Evolutionary conservation across 805 yeast species (phyloP), one percentile per base, ranked within the genome.

Genomic region (Torulaspora quercuum): DNA sequence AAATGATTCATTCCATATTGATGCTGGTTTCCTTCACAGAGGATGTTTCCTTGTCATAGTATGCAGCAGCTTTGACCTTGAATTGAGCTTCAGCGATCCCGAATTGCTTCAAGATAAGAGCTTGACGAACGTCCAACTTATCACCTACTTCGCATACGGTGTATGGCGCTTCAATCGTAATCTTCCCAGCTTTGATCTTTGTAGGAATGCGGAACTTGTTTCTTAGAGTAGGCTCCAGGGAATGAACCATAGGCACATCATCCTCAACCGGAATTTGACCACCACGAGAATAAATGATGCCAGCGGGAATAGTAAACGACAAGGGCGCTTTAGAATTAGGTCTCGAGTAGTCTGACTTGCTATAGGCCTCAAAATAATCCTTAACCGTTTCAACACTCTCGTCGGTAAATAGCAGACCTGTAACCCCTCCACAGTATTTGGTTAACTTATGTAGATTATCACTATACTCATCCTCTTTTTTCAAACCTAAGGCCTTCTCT

Each of bases 211-310:
- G 89, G 49, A 79, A 79, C 59, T 83, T 83, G 63, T 79, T 84
- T 71, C 98, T 82, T 56, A 92, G 64, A 25, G 95, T 86, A 54
- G 88, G 86, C 65, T 92, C 98, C 67, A 94, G 73, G 5, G 97
- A 87, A 61, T 92, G 98, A 8, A 94, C 82, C 84, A 92, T 80
- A 51, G 97, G 95, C 13, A 92, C 88, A 63, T 92, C 99, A 48
- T 92, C 97, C 57, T 88, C 97, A 15, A 61, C 65, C 19, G 95
- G 73, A 34, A 89, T 68, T 65, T 86, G 94, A 14, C 98, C 98
- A 53, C 96, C 99, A 60, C 96, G 81, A 13, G 97, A 85, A 63
- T 87, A 89, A 6, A 92, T 81, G 35, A 87, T 73, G 31, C 99
- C 99, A 42, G 72, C 87, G 18, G 98, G 97, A 39, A 92, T 73